Evolutionary conservation across 805 yeast genomes (phyloP).

Genomic region (Suhomyces faveliae): DNA sequence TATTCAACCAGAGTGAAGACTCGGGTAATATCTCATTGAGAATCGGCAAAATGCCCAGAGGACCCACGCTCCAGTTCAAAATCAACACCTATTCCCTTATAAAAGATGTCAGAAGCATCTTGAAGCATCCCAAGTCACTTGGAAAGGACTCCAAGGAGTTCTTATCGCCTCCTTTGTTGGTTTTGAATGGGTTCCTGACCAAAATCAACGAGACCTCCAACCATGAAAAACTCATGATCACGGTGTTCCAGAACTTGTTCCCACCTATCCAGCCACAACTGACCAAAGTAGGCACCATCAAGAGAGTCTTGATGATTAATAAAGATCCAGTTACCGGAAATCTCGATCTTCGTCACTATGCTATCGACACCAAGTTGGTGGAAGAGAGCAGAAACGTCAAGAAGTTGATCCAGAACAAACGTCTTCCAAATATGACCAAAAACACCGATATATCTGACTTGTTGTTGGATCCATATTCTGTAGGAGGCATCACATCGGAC

Average conservation of each 20-base stretch:
- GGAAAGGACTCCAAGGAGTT: slow-evolving; percentile 64
- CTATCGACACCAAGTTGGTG: slow-evolving; percentile 81
- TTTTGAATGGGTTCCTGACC: slow-evolving; percentile 79
- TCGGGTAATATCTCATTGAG: slow-evolving; percentile 81
- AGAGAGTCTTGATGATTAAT: slow-evolving; percentile 80
- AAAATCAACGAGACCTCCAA: slow-evolving; percentile 62
- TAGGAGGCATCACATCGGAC: slow-evolving; percentile 81
- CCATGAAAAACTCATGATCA: slow-evolving; percentile 78
- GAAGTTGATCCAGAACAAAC: slow-evolving; percentile 62
- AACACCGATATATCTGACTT: slow-evolving; percentile 79
- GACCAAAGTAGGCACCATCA: slow-evolving; percentile 71
- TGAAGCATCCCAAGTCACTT: slow-evolving; percentile 76
- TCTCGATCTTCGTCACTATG: slow-evolving; percentile 86
- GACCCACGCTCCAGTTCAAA: slow-evolving; percentile 87
- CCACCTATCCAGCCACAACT: slow-evolving; percentile 90
- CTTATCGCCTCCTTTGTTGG: slow-evolving; percentile 81
- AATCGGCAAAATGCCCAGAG: slow-evolving; percentile 84
- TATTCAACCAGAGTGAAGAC: slow-evolving; percentile 77
- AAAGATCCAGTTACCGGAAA: slow-evolving; percentile 67
- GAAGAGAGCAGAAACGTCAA: slow-evolving; percentile 74
- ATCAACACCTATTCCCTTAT: slow-evolving; percentile 74
- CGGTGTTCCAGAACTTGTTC: slow-evolving; percentile 92
- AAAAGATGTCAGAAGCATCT: slow-evolving; percentile 70
- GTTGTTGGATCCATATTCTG: slow-evolving; percentile 78
- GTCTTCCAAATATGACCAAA: slow-evolving; percentile 65